Base-by-base conservation (phyloP, 352 stramenopile species). In the Phytophthora cryptogea region DNA sequence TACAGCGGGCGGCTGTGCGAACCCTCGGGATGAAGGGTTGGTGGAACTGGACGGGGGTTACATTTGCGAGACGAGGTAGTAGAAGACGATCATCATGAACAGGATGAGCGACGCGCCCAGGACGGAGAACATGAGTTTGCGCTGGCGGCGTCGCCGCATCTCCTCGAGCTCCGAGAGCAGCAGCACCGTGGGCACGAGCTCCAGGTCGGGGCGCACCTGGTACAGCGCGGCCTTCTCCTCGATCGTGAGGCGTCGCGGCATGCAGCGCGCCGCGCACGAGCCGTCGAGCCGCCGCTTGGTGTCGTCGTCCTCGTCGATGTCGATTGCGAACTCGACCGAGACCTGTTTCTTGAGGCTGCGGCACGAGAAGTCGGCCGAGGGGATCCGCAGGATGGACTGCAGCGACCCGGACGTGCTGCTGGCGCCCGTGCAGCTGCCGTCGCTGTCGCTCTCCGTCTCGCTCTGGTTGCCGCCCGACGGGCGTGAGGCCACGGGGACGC, bases 381-480 rank as follows among this genome's bases (percentile, higher is more conserved):
- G 69, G 70, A 89, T 79, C 54, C 83, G 72, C 33, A 92, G 57
- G 56, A 92, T 92, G 23, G 83, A 90, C 60, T 88, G 80, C 31
- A 90, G 69, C 39, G 65, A 74, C 43, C 50, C 49, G 8, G 46
- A 59, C 4, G 47, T 54, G 52, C 56, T 72, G 53, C 60, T 76
- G 54, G 55, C 59, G 54, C 46, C 47, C 7, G 70, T 73, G 54
- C 66, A 85, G 52, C 78, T 87, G 2, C 74, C 73, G 59, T 92
- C 83, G 36, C 83, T 92, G 52, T 92, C 83, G 66, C 83, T 92
- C 37, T 92, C 83, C 3, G 83, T 92, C 65, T 92, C 83, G 59
- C 83, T 92, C 47, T 90, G 80, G 50, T 76, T 81, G 43, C 43
- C 20, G 20, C 20, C 41, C 8, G 54, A 58, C 11, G 42, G 42